Base-by-base conservation (phyloP, 306 rosid genomes). In the Leucaena leucocephala region DNA sequence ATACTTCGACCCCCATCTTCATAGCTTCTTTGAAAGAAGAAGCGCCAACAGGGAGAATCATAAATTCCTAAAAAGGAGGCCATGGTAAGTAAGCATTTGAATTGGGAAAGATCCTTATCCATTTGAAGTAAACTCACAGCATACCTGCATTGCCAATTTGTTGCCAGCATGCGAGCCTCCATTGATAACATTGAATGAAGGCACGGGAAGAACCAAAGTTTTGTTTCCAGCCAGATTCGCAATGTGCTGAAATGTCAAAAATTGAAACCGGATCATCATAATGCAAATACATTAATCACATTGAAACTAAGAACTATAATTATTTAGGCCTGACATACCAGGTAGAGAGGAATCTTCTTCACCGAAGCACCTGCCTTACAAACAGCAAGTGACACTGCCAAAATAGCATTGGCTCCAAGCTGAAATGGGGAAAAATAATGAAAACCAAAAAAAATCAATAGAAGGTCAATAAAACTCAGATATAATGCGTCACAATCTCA, bases 1-100 rank as follows among this genome's bases (percentile, higher is more conserved):
- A 96, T n/a, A 96, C 98, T 90, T 96, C 99, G 6, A 93, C 97
- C 15, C 99, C 99, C 97, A 96, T 96, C 90, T 96, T 96, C 99
- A 96, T 96, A 84, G 99, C 98, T 87, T 96, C 99, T 62, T 90
- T 96, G 89, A 96, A 96, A 34, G 98, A 86, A 72, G 90, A 86
- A 80, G 99, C 99, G 68, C 99, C 98, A 72, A 91, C 82, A 40
- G 98, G 99, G 78, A 96, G 96, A 89, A 96, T 90, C 99, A 96
- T 96, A 87, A 96, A 96, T 79, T 96, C 99, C 97, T 96, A 85
- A 17, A 89, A 42, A 85, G 46, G 75, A 72, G 77, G 19, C 10
- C 52, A 45, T 22, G 21, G 21, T 43, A 35, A 39, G 39, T 55
- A 38, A 77, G 54, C 1, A 54, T 55, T 74, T 77, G 58, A 65